Evolutionary conservation across 441 rosid species (phyloP), one percentile per base, ranked within the genome.

Genomic region (Pelargonium australe): DNA sequence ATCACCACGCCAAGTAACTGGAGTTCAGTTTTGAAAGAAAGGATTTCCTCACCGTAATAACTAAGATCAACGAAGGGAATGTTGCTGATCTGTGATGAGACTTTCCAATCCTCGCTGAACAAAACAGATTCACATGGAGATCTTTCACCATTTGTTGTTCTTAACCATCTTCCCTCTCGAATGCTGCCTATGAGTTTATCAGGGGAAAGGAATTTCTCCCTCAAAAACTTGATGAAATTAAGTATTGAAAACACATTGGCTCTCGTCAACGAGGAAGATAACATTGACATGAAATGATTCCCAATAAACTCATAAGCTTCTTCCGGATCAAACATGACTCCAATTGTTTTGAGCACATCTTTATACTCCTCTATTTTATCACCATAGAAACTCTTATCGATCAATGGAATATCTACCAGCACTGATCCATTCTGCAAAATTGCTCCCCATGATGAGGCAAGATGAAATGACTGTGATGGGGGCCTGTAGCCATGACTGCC

Each of bases 401-500:
- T 71, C 9, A 90, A 66, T 0, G 96, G 96, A 68, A 90, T 79
- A 74, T 87, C 89, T n/a, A 85, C 89, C 9, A 85, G 84, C 66
- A 75, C 79, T 0, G 81, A 73, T 28, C 74, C 83, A 34, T 79
- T 79, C 79, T 90, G 90, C 72, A 90, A 73, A 75, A 82, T 63
- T 37, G 51, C 69, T 67, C 89, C 95, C 91, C 85, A 82, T 2
- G 89, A 82, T 13, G 80, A 63, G 67, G 77, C 17, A 60, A 77
- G 81, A 10, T 82, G 75, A 73, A 90, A 88, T 0, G 92, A 85
- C 76, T 90, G 77, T 16, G 80, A 81, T 5, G 97, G 97, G 9
- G 89, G 79, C n/a, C 80, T 76, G 71, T 77, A 79, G 66, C 75
- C 76, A 75, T 81, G 51, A 66, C 20, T 70, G 7, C 80, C 89